Conservation (phyloP, 1,284 basidiomycete genomes). For the Farysia itapuensis region DNA sequence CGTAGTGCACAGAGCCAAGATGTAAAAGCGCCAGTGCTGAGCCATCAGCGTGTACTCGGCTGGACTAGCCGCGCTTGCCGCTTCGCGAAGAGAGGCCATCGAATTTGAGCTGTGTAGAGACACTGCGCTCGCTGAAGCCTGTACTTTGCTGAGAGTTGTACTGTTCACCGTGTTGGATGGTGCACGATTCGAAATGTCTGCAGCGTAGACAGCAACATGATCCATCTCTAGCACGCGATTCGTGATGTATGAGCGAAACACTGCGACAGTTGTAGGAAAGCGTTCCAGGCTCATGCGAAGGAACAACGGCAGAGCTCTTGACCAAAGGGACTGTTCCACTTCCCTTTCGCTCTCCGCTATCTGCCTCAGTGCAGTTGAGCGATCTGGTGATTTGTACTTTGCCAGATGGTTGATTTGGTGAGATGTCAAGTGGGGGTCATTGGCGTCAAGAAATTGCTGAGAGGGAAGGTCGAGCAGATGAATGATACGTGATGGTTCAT, state of each 20-base stretch:
- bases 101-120: slow-evolving; percentile 20
- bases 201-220: slow-evolving; percentile 59
- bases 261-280: slow-evolving; percentile 59
- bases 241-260: slow-evolving; percentile 60
- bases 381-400: slow-evolving; percentile 33
- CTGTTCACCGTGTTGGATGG: slow-evolving; percentile 11
- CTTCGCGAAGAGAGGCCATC: slow-evolving; percentile 26
- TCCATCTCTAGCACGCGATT: slow-evolving; percentile 61
- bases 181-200: slow-evolving; percentile 45
- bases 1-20: slow-evolving; percentile 78
- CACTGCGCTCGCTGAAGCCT: slow-evolving; percentile 16
- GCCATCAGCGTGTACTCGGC: slow-evolving; percentile 70
- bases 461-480: slow-evolving; percentile 47
- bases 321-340: slow-evolving; percentile 62
- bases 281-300: slow-evolving; percentile 57
- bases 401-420: slow-evolving; percentile 39
- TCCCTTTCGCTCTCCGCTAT: slow-evolving; percentile 62
- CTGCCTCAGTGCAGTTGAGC: slow-evolving; percentile 27
- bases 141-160: slow-evolving; percentile 21
- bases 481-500: slow-evolving; percentile 48
- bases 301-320: slow-evolving; percentile 60
- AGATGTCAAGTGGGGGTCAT: slow-evolving; percentile 34
- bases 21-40: slow-evolving; percentile 85
- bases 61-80: slow-evolving; percentile 41
- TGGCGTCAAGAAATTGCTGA: slow-evolving; percentile 32